Conservation (phyloP, 352 stramenopile genomes). For the Thalassiosira sp. region DNA sequence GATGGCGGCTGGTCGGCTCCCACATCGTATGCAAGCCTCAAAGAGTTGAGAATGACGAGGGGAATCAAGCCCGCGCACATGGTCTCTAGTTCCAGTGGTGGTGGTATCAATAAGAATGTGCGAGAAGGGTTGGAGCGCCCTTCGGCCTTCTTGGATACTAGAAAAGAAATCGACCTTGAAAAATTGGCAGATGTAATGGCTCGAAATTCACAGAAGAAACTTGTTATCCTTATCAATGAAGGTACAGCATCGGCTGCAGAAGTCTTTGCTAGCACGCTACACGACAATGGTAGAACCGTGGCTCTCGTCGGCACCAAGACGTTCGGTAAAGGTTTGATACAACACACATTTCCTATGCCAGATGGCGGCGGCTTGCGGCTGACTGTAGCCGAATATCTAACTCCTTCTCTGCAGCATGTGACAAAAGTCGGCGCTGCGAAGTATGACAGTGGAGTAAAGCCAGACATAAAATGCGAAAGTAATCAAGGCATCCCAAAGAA, state of each 20-base stretch:
- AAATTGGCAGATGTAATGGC: conserved; percentile 30
- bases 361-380: conserved; percentile 79
- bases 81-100: background rate
- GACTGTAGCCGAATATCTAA: conserved; percentile 82
- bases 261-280: conserved; percentile 74
- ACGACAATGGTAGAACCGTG: conserved; percentile 79
- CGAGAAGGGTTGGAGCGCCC: background rate
- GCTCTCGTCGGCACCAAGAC: conserved; percentile 73
- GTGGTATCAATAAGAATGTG: background rate
- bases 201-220: conserved; percentile 63
- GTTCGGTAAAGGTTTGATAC: conserved; percentile 81
- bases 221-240: conserved; percentile 82
- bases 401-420: conserved; percentile 72
- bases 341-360: conserved; percentile 83
- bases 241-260: conserved; percentile 77
- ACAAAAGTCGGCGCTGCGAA: conserved; percentile 64
- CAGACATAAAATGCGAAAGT: conserved; percentile 70
- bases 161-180: conserved; percentile 34
- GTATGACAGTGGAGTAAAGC: conserved; percentile 71
- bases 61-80: conserved; percentile 60
- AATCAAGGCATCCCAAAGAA: conserved; percentile 78
- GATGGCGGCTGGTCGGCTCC: conserved; percentile 58
- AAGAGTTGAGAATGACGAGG: conserved; percentile 70
- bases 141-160: conserved; percentile 1
- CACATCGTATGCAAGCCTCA: conserved; percentile 73